A percentile compares a stretch with the other conserved stretches of the same genome.
These are phyloP conservation scores for Mycena alexandri DNA, from an alignment of 768 basidiomycete species.

Conservation along the genomic window DNA sequence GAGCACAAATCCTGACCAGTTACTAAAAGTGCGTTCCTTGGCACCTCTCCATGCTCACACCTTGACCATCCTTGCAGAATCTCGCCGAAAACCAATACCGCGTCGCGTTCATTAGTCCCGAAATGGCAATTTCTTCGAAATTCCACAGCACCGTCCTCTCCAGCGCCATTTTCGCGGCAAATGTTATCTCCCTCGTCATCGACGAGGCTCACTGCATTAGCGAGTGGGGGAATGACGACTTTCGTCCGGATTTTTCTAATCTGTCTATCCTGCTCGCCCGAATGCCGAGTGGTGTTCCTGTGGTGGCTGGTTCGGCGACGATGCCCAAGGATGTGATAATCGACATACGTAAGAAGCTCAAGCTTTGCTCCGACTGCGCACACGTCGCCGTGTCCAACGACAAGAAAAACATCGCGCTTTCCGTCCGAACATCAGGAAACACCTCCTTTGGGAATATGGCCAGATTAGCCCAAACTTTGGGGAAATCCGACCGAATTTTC, in stretches of 20 bases:
- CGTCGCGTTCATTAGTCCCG: constrained; percentile 29
- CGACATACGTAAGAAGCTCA: constrained; percentile 20
- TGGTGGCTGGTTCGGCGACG: constrained; percentile 25
- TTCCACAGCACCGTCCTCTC: constrained; percentile 20
- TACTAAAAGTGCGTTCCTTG: neutral
- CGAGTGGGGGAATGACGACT: constrained; percentile 36
- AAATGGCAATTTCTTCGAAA: constrained; percentile 13
- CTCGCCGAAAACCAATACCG: constrained; percentile 23
- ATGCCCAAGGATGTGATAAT: constrained; percentile 23
- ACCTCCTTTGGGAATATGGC: no score
- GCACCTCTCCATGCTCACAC: neutral
- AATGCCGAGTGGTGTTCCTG: constrained; percentile 19
- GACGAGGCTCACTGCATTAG: constrained; percentile 41
- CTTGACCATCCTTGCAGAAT: neutral
- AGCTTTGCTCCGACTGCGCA: neutral
- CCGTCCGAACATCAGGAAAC: constrained; percentile 5
- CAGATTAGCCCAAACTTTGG: no score
- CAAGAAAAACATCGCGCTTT: constrained; percentile 26
- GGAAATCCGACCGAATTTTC: no score
- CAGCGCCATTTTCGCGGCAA: neutral
- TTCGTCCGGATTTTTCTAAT: constrained; percentile 14
- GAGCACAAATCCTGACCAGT: neutral
- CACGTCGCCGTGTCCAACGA: constrained; percentile 15
- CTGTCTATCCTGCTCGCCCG: neutral
- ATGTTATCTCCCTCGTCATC: constrained; percentile 26